Evolutionary conservation across 2,329 filamentous ascomycete species (phyloP).

Genomic region (Colletotrichum chrysophilum): DNA sequence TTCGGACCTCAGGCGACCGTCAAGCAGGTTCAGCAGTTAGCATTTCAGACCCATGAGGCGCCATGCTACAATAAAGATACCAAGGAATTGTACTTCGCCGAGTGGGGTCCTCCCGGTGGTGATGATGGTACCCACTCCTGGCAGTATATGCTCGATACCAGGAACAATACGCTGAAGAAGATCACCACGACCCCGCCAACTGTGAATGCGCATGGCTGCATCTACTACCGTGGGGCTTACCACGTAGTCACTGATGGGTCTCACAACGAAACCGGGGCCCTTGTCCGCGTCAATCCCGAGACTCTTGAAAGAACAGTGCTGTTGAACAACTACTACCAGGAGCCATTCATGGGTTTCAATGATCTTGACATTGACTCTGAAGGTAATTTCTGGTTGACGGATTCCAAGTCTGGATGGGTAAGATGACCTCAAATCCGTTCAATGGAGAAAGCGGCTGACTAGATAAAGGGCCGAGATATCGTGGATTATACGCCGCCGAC

Average conservation of each 20-base stretch:
- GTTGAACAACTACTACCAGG: background rate
- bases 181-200: background rate
- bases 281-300: background rate
- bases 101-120: background rate
- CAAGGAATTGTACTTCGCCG: background rate
- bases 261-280: background rate
- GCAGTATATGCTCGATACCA: background rate
- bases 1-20: background rate
- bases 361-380: background rate
- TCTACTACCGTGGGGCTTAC: background rate
- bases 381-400: background rate
- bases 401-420: background rate
- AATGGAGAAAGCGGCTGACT: background rate
- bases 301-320: background rate
- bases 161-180: background rate
- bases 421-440: accelerated
- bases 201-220: background rate
- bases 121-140: background rate
- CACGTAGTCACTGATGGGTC: background rate
- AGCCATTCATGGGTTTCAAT: background rate
- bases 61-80: background rate
- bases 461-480: background rate
- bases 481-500: background rate
- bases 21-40: background rate
- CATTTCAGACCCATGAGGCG: background rate